Conservation (phyloP, 116 monocot species). For the Zostera marina region DNA sequence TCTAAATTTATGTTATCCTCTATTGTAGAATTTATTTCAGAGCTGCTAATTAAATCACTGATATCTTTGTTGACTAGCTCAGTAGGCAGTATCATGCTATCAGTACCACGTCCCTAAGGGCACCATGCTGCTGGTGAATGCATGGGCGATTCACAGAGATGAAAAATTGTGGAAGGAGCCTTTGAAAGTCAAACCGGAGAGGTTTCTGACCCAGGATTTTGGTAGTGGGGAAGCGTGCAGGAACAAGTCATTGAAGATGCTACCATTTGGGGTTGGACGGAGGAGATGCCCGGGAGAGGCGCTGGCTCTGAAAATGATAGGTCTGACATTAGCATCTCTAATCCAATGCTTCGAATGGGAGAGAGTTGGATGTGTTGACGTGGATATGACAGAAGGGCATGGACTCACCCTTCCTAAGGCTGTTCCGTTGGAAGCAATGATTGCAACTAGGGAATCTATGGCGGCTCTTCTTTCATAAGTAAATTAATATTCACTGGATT, state of each 20-base stretch:
- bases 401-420: slow-evolving; percentile 4
- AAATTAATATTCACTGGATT: too few species aligned
- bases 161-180: slow-evolving; percentile 12
- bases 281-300: slow-evolving; percentile 8
- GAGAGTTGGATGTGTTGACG: background rate
- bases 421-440: slow-evolving; percentile 10
- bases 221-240: too few species aligned
- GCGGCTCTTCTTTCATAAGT: slow-evolving; percentile 1
- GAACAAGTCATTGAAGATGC: background rate
- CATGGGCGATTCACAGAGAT: slow-evolving; percentile 21
- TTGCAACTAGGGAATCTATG: background rate
- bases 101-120: slow-evolving; percentile 16
- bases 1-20: too few species aligned
- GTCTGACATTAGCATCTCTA: slow-evolving; percentile 1
- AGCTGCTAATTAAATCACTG: too few species aligned
- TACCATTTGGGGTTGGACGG: slow-evolving; percentile 7
- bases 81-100: too few species aligned
- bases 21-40: too few species aligned
- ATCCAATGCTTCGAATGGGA: slow-evolving; percentile 11
- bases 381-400: slow-evolving; percentile 7
- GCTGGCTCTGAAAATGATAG: background rate
- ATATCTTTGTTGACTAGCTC: too few species aligned
- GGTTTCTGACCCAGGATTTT: slow-evolving; percentile 5
- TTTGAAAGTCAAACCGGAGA: slow-evolving; percentile 4
- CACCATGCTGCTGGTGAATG: slow-evolving; percentile 30